Base-by-base conservation (phyloP, 805 yeast species). In the Kodamaea leandrae region DNA sequence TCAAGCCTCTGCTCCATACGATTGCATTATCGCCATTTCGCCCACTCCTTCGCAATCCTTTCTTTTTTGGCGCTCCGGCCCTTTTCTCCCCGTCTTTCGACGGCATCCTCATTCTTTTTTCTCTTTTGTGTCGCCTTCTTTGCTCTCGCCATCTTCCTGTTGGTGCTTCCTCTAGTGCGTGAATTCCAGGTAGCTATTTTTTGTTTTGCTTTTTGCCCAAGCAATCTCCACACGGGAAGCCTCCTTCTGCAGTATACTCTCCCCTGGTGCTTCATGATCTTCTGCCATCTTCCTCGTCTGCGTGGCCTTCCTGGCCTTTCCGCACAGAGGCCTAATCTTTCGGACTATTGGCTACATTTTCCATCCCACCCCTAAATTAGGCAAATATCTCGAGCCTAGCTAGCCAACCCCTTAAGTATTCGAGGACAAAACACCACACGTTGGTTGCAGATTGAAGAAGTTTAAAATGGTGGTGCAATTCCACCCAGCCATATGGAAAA, bases 291-390 rank as follows among this genome's bases (percentile, higher is more conserved):
- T 17, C 32, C 7, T 27, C 32, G 16, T 27, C 32, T 27, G 32
- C 32, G 16, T 4, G 10, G 7, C 13, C 17, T 27, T 27, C 16
- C 17, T 13, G 32, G 13, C 13, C 32, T 18, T 30, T 30, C 33
- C 21, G 33, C 33, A 30, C 21, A 30, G 14, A 6, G 33, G 33
- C 19, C 19, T 30, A 30, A 14, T 30, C 13, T 30, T 27, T 30
- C 33, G 33, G 33, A 30, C 17, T 9, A 30, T 30, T 21, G 19
- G 16, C 21, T 14, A 16, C 12, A 4, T 30, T 30, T 15, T 17
- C 33, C 33, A 30, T 28, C 16, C n/a, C 33, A 30, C 33, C 33
- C 33, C 33, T 15, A 17, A 30, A 30, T 14, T 30, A 30, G 33
- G 33, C 21, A 12, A 14, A 10, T 27, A 14, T 10, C 13, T 5